A percentile compares a stretch with the other conserved stretches of the same genome.
These are phyloP conservation scores for Aleurites moluccanus DNA, from an alignment of 441 rosid species.

Conservation along the genomic window DNA sequence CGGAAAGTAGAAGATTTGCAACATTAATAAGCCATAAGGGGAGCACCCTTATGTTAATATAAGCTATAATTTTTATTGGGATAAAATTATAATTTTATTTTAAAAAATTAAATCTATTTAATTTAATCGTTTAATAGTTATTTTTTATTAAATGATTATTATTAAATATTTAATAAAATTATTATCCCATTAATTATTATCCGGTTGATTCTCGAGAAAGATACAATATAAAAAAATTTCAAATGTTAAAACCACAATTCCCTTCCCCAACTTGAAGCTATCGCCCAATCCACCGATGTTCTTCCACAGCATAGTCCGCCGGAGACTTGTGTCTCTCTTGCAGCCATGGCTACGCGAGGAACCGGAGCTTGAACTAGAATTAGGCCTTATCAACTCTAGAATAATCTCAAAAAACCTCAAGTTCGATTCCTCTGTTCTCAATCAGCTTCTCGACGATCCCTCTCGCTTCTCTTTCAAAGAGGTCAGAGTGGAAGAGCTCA, in stretches of 20 bases:
- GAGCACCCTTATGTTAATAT: too few species aligned
- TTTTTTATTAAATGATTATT: too few species aligned
- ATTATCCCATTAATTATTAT: too few species aligned
- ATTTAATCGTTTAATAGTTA: too few species aligned
- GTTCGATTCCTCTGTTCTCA: constrained; percentile 52
- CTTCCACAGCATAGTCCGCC: constrained; percentile 43
- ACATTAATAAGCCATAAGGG: too few species aligned
- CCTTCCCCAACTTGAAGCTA: constrained; percentile 24
- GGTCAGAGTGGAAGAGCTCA: constrained; percentile 50
- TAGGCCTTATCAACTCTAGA: constrained; percentile 60
- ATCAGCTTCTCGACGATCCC: constrained; percentile 44
- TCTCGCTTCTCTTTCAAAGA: constrained; percentile 44
- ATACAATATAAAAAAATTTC: not conserved
- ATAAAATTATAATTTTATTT: too few species aligned
- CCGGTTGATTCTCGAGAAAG: constrained; percentile 20
- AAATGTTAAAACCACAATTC: constrained; percentile 28
- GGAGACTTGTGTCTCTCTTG: constrained; percentile 58
- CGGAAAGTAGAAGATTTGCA: too few species aligned
- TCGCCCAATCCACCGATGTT: constrained; percentile 37
- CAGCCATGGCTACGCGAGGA: constrained; percentile 66
- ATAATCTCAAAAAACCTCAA: constrained; percentile 46
- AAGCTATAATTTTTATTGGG: too few species aligned
- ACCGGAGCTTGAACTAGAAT: constrained; percentile 58
- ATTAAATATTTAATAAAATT: too few species aligned
- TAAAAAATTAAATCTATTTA: too few species aligned